phyloP scores from a whole-genome alignment of 78 protist species.

The Carpediemonas membranifera region DNA sequence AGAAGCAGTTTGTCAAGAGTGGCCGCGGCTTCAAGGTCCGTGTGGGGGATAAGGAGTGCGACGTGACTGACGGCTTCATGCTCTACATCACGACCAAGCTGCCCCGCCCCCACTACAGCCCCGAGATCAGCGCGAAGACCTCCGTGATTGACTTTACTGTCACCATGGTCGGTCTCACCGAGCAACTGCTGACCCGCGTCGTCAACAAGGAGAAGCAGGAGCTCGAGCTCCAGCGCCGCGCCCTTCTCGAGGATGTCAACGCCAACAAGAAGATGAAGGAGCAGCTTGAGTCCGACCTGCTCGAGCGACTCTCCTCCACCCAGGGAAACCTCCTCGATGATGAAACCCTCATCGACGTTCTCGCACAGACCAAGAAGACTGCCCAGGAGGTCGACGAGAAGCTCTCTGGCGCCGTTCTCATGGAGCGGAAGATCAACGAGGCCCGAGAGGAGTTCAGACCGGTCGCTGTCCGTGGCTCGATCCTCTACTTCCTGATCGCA shows the following conservation, averaged over 20 bases:
- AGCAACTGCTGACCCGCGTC: slow-evolving; percentile 69
- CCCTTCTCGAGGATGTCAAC: slow-evolving; percentile 58
- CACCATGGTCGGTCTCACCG: slow-evolving; percentile 66
- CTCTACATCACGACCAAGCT: slow-evolving; percentile 61
- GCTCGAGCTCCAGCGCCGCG: slow-evolving; percentile 54
- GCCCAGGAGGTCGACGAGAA: slow-evolving; percentile 41
- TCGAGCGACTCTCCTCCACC: slow-evolving; percentile 46
- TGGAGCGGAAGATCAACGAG: slow-evolving; percentile 36
- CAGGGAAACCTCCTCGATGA: slow-evolving; percentile 76
- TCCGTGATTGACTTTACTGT: slow-evolving; percentile 71
- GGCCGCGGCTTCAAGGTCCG: slow-evolving; percentile 39
- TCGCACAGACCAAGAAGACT: slow-evolving; percentile 56
- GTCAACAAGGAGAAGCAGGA: slow-evolving; percentile 57
- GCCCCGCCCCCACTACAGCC: slow-evolving; percentile 74
- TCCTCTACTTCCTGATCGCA: slow-evolving; percentile 64
- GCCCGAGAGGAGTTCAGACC: slow-evolving; percentile 71
- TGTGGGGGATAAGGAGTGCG: slow-evolving; percentile 66
- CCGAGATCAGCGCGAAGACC: slow-evolving; percentile 67
- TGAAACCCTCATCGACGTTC: slow-evolving; percentile 51
- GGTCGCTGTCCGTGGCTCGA: slow-evolving; percentile 42
- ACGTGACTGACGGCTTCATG: slow-evolving; percentile 34
- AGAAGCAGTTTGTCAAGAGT: slow-evolving; percentile 46
- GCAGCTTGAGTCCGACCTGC: slow-evolving; percentile 54
- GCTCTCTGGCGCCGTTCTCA: slow-evolving; percentile 40
- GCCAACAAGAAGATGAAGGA: slow-evolving; percentile 35